These are phyloP conservation scores for Centella asiatica DNA, from an alignment of 129 eudicot genomes.

Conservation along the genomic window DNA sequence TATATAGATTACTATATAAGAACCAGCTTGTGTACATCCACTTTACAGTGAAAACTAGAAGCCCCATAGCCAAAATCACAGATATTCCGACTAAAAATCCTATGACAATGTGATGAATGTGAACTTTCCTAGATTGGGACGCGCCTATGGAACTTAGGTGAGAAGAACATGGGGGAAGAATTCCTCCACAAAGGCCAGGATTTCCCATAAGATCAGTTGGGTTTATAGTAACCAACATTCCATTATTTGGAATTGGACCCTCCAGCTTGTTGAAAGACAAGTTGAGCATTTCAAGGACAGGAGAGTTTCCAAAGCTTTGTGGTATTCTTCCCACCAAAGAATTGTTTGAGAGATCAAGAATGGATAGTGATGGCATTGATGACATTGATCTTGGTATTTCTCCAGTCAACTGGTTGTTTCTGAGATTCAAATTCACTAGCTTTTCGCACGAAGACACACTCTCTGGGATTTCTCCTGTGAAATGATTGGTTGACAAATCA, in stretches of 20 bases:
- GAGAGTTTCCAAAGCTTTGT: slow-evolving; percentile 51
- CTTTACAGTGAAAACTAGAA: slow-evolving; percentile 24
- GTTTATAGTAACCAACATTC: slow-evolving; percentile 42
- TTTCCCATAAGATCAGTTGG: slow-evolving; percentile 50
- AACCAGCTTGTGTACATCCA: slow-evolving; percentile 51
- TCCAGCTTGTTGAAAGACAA: slow-evolving; percentile 70
- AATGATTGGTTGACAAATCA: slow-evolving; percentile 56
- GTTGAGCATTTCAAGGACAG: slow-evolving; percentile 67
- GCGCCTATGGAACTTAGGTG: slow-evolving; percentile 7
- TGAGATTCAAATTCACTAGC: slow-evolving; percentile 55
- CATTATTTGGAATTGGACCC: slow-evolving; percentile 71
- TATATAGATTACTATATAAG: slow-evolving; percentile 33
- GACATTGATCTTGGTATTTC: slow-evolving; percentile 61
- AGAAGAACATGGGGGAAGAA: slow-evolving; percentile 44
- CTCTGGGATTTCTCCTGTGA: slow-evolving; percentile 59
- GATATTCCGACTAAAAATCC: slow-evolving; percentile 49
- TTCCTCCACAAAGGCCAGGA: slow-evolving; percentile 55
- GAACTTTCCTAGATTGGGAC: slow-evolving; percentile 21
- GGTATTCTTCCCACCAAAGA: slow-evolving; percentile 66
- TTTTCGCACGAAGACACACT: slow-evolving; percentile 64
- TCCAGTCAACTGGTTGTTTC: slow-evolving; percentile 49
- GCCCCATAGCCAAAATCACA: slow-evolving; percentile 31
- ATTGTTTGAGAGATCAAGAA: slow-evolving; percentile 75
- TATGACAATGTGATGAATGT: slow-evolving; percentile 21
- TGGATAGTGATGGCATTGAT: slow-evolving; percentile 54